phyloP scores from a whole-genome alignment of 192 early-diverging fungal species.

The Coemansia sp. region DNA sequence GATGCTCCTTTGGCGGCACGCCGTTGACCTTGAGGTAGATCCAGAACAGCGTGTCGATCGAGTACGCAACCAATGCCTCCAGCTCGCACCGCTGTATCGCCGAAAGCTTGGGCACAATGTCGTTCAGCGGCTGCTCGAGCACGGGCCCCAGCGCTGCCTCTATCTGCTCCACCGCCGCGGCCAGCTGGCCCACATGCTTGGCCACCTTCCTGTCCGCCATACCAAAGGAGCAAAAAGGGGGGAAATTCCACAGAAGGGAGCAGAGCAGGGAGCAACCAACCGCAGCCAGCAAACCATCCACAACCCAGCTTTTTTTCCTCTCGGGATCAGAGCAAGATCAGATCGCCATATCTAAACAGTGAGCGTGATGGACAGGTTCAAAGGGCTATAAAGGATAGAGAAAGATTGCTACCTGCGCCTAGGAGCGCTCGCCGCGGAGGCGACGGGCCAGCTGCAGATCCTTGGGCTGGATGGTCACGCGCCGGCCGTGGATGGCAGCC shows the following conservation, averaged over 20 bases:
- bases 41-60: slow-evolving; percentile 53
- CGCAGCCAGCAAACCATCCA: no score
- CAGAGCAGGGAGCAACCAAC: background rate
- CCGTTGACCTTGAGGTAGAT: slow-evolving; percentile 54
- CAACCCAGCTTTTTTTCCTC: no score
- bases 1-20: slow-evolving; percentile 48
- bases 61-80: slow-evolving; percentile 51
- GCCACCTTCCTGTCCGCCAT: slow-evolving; percentile 26
- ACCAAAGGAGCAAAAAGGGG: slow-evolving; percentile 1
- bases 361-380: no score
- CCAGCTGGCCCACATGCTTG: slow-evolving; percentile 32
- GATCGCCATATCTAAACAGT: no score
- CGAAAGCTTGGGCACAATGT: slow-evolving; percentile 45
- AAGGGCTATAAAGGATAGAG: background rate
- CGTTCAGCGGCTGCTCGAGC: slow-evolving; percentile 33
- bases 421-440: slow-evolving; percentile 90
- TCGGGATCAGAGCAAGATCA: background rate
- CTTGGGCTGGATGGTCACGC: slow-evolving; percentile 99
- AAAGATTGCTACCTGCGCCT: slow-evolving; percentile 68
- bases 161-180: slow-evolving; percentile 21
- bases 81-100: slow-evolving; percentile 52
- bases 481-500: slow-evolving; percentile 98
- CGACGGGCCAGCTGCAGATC: slow-evolving; percentile 97
- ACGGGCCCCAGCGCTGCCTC: slow-evolving; percentile 24
- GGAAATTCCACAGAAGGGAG: background rate